phyloP scores from a whole-genome alignment of 768 basidiomycete genomes.

The Crucibulum laeve region DNA sequence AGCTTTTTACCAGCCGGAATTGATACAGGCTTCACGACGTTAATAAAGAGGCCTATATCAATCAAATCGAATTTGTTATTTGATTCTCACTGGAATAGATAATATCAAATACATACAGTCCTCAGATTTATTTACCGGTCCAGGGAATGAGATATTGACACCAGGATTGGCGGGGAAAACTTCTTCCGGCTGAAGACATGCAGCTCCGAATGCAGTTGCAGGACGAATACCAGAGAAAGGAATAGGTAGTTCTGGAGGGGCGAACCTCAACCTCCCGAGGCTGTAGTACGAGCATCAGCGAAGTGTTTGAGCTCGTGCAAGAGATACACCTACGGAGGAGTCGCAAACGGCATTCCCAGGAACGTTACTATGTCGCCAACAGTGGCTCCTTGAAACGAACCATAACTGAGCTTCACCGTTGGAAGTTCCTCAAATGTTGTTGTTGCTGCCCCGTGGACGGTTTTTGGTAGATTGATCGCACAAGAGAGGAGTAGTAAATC shows the following conservation, averaged over 20 bases:
- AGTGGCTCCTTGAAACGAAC: slow-evolving; percentile 5
- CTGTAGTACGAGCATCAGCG: background rate
- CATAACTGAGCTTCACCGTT: slow-evolving; percentile 3
- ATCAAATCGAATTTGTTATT: background rate
- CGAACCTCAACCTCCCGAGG: background rate
- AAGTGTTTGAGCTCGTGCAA: background rate
- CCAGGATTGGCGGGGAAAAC: background rate
- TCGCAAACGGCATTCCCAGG: slow-evolving; percentile 6
- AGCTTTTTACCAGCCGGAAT: slow-evolving; percentile 4
- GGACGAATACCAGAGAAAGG: slow-evolving; percentile 1
- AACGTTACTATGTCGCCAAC: slow-evolving; percentile 1
- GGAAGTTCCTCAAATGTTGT: too few relatives aligned
- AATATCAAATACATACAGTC: background rate
- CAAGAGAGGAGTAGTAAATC: too few relatives aligned
- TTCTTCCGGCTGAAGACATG: background rate
- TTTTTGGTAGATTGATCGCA: too few relatives aligned
- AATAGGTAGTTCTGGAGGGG: background rate
- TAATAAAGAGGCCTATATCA: slow-evolving; percentile 10
- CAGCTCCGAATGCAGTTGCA: background rate
- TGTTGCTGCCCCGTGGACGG: too few relatives aligned
- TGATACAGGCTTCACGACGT: slow-evolving; percentile 7
- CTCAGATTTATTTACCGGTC: background rate
- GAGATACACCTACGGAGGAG: slow-evolving; percentile 4
- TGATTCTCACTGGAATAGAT: background rate
- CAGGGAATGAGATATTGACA: background rate